A percentile compares a stretch with the other conserved stretches of the same genome.
These are phyloP conservation scores for Termitomyces bulborhizus DNA, from an alignment of 768 basidiomycete genomes.

Conservation along the genomic window DNA sequence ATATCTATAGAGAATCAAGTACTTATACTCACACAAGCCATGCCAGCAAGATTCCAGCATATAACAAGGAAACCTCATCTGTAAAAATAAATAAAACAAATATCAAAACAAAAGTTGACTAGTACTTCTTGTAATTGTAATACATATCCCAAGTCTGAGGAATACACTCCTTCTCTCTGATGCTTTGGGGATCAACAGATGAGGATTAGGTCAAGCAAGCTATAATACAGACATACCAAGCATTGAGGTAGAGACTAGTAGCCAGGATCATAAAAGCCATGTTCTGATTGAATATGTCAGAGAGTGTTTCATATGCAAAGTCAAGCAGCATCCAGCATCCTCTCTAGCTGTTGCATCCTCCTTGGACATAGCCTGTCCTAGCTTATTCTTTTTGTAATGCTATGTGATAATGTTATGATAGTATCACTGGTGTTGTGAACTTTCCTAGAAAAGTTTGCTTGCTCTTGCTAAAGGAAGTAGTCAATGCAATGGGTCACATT, in stretches of 20 bases:
- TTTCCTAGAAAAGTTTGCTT: no score
- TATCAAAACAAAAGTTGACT: conserved; percentile 8
- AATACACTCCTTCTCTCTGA: conserved; percentile 91
- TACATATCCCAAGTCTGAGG: conserved; percentile 99
- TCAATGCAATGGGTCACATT: no score
- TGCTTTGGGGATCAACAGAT: conserved; percentile 33
- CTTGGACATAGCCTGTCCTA: no score
- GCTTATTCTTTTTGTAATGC: no score
- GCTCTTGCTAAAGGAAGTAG: no score
- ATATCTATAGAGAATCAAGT: not conserved
- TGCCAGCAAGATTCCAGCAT: conserved; percentile 96
- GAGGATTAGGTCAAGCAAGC: not conserved
- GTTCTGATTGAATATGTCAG: conserved; percentile 47
- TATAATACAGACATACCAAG: conserved; percentile 50
- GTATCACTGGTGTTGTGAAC: no score
- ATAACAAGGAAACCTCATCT: conserved; percentile 97
- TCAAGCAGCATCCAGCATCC: conserved; percentile 49
- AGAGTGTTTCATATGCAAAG: not conserved
- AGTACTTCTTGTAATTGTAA: conserved; percentile 91
- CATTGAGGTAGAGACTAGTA: conserved; percentile 94
- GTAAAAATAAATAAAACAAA: conserved; percentile 1
- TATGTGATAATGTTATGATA: no score
- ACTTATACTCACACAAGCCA: conserved; percentile 64
- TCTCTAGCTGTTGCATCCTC: no score
- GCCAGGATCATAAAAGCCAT: conserved; percentile 96